phyloP scores from a whole-genome alignment of 148 eudicot genomes.

The Chenopodium formosanum region DNA sequence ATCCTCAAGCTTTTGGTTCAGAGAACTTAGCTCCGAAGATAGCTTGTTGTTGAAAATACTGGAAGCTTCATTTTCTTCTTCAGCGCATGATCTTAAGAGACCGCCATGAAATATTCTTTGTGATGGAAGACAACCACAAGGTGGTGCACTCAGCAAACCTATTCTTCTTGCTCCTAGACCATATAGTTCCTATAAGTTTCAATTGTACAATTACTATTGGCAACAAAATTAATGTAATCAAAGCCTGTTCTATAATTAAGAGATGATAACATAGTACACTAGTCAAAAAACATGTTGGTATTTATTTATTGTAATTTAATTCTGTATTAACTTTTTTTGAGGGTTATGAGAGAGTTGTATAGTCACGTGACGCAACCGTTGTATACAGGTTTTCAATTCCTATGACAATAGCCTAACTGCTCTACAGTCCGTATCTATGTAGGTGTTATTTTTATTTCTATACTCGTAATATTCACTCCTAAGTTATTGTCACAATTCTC shows the following conservation, averaged over 20 bases:
- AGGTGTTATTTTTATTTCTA: too few species aligned
- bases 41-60: conserved; percentile 51
- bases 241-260: not conserved
- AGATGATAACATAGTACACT: too few species aligned
- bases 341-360: too few species aligned
- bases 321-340: too few species aligned
- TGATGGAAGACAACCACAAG: conserved; percentile 70
- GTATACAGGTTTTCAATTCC: too few species aligned
- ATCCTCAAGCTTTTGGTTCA: conserved; percentile 35
- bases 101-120: conserved; percentile 59
- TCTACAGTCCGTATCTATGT: too few species aligned
- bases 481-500: too few species aligned
- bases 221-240: not conserved
- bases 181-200: conserved; percentile 41
- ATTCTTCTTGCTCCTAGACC: conserved; percentile 55
- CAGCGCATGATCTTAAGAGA: conserved; percentile 36
- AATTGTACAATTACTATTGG: not conserved
- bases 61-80: conserved; percentile 44
- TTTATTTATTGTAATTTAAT: too few species aligned
- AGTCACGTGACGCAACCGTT: too few species aligned
- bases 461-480: too few species aligned
- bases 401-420: too few species aligned
- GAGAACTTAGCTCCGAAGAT: conserved; percentile 22
- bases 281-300: too few species aligned
- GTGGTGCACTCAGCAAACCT: conserved; percentile 51